Conservation (phyloP, 257 asterid genomes). For the Sherardia arvensis region DNA sequence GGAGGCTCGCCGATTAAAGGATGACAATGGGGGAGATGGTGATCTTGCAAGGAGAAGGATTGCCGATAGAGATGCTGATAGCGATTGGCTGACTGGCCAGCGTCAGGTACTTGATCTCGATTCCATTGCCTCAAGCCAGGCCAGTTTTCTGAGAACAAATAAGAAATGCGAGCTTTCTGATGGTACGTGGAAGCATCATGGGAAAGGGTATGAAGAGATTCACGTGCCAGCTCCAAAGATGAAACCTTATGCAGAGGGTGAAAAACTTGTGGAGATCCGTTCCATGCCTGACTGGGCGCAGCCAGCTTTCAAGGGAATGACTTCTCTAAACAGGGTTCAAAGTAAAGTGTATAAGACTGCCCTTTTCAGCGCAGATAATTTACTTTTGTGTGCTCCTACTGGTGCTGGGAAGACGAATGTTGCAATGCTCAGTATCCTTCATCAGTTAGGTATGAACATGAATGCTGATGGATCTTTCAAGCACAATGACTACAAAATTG, state of each 20-base stretch:
- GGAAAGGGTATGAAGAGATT: conserved; percentile 36
- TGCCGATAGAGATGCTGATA: conserved; percentile 26
- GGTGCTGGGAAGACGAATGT: conserved; percentile 46
- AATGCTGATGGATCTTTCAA: conserved; percentile 1
- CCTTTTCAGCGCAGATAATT: conserved; percentile 27
- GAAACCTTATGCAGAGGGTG: conserved; percentile 23
- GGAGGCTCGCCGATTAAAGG: conserved; percentile 37
- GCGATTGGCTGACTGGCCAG: conserved; percentile 30
- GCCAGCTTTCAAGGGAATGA: conserved; percentile 36
- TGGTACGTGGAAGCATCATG: conserved; percentile 23
- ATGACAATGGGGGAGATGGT: conserved; percentile 28
- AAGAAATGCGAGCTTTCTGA: conserved; percentile 33
- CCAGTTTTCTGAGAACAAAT: conserved; percentile 23
- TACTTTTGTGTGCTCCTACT: conserved; percentile 39
- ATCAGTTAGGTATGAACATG: conserved; percentile 27
- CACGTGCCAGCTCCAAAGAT: conserved; percentile 33
- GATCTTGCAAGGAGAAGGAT: conserved; percentile 13
- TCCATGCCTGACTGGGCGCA: conserved; percentile 39
- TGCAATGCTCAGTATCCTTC: conserved; percentile 38
- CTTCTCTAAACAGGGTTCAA: conserved; percentile 30
- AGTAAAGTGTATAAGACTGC: conserved; percentile 39
- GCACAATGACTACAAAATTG: conserved; percentile 24
- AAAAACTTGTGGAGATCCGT: conserved; percentile 25
- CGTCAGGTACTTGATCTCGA: conserved; percentile 33
- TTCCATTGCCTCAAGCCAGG: conserved; percentile 19